phyloP scores from a whole-genome alignment of 345 rosid genomes.

The Sisymbrium altissimum region DNA sequence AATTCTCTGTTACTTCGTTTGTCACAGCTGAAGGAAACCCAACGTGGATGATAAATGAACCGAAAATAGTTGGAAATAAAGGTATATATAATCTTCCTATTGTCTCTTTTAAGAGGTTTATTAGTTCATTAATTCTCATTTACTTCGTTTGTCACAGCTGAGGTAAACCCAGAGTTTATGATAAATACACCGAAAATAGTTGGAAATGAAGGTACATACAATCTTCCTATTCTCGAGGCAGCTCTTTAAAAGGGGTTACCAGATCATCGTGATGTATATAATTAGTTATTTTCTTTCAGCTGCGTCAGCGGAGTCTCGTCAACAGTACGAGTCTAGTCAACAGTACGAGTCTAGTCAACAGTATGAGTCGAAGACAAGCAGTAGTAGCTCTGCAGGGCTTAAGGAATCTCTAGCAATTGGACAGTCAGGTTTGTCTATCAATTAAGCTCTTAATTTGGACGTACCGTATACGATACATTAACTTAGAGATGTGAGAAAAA shows the following conservation, averaged over 20 bases:
- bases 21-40: background rate
- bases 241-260: background rate
- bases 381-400: background rate
- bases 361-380: background rate
- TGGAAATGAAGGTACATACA: background rate
- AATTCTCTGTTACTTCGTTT: background rate
- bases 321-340: background rate
- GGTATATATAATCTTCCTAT: background rate
- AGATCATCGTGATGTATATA: background rate
- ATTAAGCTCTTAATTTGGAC: background rate
- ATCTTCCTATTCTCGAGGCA: background rate
- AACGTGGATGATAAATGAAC: background rate
- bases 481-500: background rate
- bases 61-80: background rate
- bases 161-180: background rate
- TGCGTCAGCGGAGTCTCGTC: background rate
- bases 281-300: background rate
- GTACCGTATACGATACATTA: background rate
- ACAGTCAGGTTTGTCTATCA: slow-evolving; percentile 13
- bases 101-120: no score
- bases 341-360: background rate
- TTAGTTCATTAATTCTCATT: background rate
- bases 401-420: background rate
- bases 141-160: background rate
- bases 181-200: background rate